Evolutionary conservation across 2,329 filamentous ascomycete species (phyloP), one percentile per base, ranked within the genome.

Genomic region (Emmonsiellopsis sp.): DNA sequence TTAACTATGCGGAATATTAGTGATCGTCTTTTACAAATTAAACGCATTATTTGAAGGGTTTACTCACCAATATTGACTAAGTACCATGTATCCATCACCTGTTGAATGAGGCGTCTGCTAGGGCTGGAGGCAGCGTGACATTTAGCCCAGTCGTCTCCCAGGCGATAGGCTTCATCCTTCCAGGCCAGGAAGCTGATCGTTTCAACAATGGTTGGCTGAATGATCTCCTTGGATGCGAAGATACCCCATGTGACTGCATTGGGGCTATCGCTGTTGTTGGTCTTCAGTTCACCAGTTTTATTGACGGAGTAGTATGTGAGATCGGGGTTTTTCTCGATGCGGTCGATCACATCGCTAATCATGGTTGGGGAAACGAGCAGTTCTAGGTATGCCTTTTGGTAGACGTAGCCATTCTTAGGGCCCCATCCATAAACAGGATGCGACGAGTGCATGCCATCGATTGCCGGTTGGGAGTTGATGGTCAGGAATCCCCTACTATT

Each of bases 161-260:
- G 80, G 57, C 88, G 83, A 77, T 90, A 98, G 13, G 95, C 94
- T 72, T 98, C 93, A 62, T 98, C 93, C 73, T 95, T 95, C 93
- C 93, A 98, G 2, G 93, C 93, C 52, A 98, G 77, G 80, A 98
- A 98, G 69, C 89, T 95, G 68, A 98, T 86, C 15, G 89, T 94
- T 74, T 98, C 93, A 51, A 98, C 93, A 63, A 98, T 96, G n/a
- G 93, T 98, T 11, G 93, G 93, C 71, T 98, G 93, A n/a, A 98
- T 91, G 66, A 98, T 96, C 72, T 98, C 93, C 70, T 97, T 95
- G 55, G 93, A 93, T 0, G 93, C 92, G 76, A 97, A 98, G 35
- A 98, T 94, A 71, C 93, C 93, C 93, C 93, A 98, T 1, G 93
- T 98, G 49, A 98, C 88, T n/a, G 93, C 93, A 64, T 98, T 98